These are phyloP conservation scores for Furcasterigmium furcatum DNA, from an alignment of 2,329 filamentous ascomycete genomes.

Conservation along the genomic window DNA sequence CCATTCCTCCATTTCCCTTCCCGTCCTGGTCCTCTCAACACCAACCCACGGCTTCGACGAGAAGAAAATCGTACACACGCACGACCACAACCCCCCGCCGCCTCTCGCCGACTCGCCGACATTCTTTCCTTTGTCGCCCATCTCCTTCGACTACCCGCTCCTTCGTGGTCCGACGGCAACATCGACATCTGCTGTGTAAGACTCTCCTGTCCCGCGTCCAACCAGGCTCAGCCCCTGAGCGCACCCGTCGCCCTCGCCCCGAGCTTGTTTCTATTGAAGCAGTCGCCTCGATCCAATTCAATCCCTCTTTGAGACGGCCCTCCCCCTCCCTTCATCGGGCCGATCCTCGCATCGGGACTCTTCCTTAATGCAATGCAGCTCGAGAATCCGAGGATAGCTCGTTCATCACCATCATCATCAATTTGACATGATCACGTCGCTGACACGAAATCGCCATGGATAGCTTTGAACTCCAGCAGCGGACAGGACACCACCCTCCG, in stretches of 20 bases:
- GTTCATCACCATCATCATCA: no score
- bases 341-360: no score
- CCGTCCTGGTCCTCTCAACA: not conserved
- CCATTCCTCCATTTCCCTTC: not conserved
- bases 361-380: no score
- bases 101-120: conserved; percentile 7
- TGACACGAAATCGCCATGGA: not conserved
- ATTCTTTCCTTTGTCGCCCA: conserved; percentile 15
- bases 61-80: not conserved
- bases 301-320: not conserved
- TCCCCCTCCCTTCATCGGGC: no score
- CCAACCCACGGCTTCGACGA: conserved; percentile 1
- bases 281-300: not conserved
- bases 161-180: not conserved
- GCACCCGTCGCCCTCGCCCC: not conserved
- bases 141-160: not conserved
- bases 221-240: not conserved
- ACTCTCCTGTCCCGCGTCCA: not conserved
- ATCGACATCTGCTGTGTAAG: conserved; percentile 3
- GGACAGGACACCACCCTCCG: not conserved
- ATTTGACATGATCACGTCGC: not conserved
- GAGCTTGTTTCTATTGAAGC: conserved; percentile 10
- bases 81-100: conserved; percentile 8
- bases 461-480: not conserved
- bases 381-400: no score